Conservation (phyloP, 2,329 filamentous ascomycete species). For the Xylaria sp. region DNA sequence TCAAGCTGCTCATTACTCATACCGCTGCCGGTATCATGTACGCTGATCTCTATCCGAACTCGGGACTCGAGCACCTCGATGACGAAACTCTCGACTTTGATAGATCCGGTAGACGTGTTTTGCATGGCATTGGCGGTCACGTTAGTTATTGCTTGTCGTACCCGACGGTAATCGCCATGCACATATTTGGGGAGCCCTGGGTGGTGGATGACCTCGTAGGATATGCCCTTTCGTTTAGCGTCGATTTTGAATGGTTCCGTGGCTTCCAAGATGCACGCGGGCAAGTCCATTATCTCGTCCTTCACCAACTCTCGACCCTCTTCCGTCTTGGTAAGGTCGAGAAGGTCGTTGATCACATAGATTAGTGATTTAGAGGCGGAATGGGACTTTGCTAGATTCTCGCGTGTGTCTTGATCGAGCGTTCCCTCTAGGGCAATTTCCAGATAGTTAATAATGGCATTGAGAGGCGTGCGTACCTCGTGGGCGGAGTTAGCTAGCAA, state of each 20-base stretch:
- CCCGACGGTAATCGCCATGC: constrained; percentile 79
- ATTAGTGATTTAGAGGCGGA: constrained; percentile 93
- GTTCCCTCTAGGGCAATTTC: constrained; percentile 88
- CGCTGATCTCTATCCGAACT: constrained; percentile 76
- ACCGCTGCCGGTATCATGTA: constrained; percentile 79
- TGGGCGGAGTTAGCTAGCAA: constrained; percentile 89
- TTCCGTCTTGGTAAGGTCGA: constrained; percentile 89
- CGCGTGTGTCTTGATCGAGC: constrained; percentile 82
- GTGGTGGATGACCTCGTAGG: constrained; percentile 74
- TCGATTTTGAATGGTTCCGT: constrained; percentile 79
- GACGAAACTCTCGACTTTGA: constrained; percentile 77
- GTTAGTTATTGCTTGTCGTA: constrained; percentile 86
- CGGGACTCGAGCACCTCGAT: constrained; percentile 62
- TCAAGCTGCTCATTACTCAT: constrained; percentile 68
- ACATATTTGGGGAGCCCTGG: constrained; percentile 76
- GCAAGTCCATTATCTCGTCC: constrained; percentile 81
- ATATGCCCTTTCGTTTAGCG: constrained; percentile 77
- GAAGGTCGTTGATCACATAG: constrained; percentile 91
- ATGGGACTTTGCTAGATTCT: constrained; percentile 85
- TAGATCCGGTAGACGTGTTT: constrained; percentile 73
- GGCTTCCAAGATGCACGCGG: constrained; percentile 77
- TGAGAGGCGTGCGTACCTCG: constrained; percentile 88
- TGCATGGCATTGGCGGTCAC: constrained; percentile 86
- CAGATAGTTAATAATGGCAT: constrained; percentile 94
- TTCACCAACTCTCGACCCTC: constrained; percentile 82